Percentiles rank a stretch among this genome's conserved stretches.
These are phyloP conservation scores for Kodamaea sp. DNA, from an alignment of 1,139 yeast genomes.

Conservation along the genomic window DNA sequence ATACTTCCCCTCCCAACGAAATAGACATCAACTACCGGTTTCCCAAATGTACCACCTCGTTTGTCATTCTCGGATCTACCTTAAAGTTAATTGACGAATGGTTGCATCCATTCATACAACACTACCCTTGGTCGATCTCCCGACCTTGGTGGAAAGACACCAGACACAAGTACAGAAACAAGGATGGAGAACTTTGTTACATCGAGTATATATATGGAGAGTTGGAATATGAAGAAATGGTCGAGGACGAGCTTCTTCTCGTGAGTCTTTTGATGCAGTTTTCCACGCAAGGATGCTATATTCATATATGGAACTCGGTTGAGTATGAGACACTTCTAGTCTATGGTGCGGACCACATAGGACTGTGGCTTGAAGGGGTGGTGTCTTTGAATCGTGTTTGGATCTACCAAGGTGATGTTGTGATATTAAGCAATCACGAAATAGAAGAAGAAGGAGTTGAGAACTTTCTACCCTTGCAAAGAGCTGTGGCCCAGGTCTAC, in stretches of 20 bases:
- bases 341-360: conserved; percentile 36
- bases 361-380: conserved; percentile 45
- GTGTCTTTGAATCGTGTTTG: conserved; percentile 43
- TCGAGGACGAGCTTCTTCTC: conserved; percentile 50
- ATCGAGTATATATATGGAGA: conserved; percentile 42
- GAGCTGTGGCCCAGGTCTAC: conserved; percentile 11
- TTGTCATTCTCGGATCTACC: conserved; percentile 6
- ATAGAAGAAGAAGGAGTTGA: not conserved
- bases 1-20: conserved; percentile 6
- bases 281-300: conserved; percentile 31
- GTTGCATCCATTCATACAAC: conserved; percentile 38
- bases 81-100: conserved; percentile 10
- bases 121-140: conserved; percentile 37
- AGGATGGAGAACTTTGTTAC: conserved; percentile 26
- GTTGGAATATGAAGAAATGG: conserved; percentile 42
- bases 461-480: conserved; percentile 6
- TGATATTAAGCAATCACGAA: conserved; percentile 18
- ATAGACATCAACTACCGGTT: conserved; percentile 4
- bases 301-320: conserved; percentile 49
- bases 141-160: conserved; percentile 5
- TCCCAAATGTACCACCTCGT: conserved; percentile 4
- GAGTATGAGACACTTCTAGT: conserved; percentile 59
- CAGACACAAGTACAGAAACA: conserved; percentile 2
- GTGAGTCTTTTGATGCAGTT: conserved; percentile 41
- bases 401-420: conserved; percentile 35